Base-by-base conservation (phyloP, 495 filamentous ascomycete species). In the Aspergillus baeticus region DNA sequence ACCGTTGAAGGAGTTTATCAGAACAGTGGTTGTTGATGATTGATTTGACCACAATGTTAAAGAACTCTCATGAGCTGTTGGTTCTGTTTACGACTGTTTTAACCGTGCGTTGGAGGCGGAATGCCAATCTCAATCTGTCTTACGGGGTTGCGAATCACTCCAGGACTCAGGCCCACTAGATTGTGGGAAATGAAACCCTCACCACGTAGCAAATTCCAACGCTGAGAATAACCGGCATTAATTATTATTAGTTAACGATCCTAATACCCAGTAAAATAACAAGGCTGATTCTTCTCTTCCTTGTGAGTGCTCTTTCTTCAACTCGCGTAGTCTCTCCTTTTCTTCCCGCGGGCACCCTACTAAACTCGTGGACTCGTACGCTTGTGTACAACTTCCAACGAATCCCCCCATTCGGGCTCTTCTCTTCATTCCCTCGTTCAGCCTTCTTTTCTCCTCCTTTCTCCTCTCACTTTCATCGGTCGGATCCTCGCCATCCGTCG, bases 381-480 rank as follows among this genome's bases (percentile, higher is more conserved):
- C 26, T 29, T 31, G 47, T 50, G 47, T 50, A 50, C 47, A 38
- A 50, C 47, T 6, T 21, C 17, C 33, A 3, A 36, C 42, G 21
- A 31, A 45, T 31, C 57, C 66, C n/a, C 42, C 22, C 42, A 45
- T 29, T 45, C 42, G 42, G 42, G 22, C 23, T 55, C 60, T 60
- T 58, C 44, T 56, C 54, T 49, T 65, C 41, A 33, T 43, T 47
- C 51, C 48, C 58, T 55, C 38, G 49, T 41, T 46, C 55, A 23
- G 53, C 33, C 52, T 54, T 50, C 36, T 42, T 49, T 50, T 56
- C 55, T 59, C 55, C 57, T 37, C 53, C 49, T 63, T 31, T 53
- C 55, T 48, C 22, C 29, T 20, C 22, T 15, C 21, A 42, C 57
- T 22, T 52, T 63, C 44, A 31, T 52, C 46, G 37, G 15, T 51